A percentile compares a stretch with the other conserved stretches of the same genome.
Conservation (phyloP, 371 early-diverging fungal species). For the Sporodiniella umbellata region DNA sequence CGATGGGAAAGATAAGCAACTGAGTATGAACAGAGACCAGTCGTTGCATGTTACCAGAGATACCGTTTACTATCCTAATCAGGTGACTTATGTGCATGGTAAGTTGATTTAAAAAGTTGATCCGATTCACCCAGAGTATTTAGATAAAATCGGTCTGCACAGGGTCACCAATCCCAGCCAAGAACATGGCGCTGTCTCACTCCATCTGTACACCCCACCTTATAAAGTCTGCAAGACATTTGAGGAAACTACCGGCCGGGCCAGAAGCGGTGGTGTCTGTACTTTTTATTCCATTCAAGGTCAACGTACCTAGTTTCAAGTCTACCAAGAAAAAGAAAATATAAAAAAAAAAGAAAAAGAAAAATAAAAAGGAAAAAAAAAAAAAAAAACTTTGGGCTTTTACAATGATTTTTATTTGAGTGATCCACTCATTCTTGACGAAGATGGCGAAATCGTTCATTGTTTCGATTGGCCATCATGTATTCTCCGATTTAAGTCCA, state of each 20-base stretch:
- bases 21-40: neutral
- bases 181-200: slow-evolving; percentile 71
- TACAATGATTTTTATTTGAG: slow-evolving; percentile 6
- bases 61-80: slow-evolving; percentile 53
- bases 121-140: no score
- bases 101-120: no score
- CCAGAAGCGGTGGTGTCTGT: slow-evolving; percentile 66
- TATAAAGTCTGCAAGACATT: slow-evolving; percentile 83
- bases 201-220: slow-evolving; percentile 93
- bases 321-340: no score
- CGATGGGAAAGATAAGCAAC: neutral
- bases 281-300: slow-evolving; percentile 68
- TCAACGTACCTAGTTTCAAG: slow-evolving; percentile 28
- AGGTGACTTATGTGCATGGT: slow-evolving; percentile 90
- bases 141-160: slow-evolving; percentile 86
- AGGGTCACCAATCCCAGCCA: slow-evolving; percentile 73
- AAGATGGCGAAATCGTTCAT: slow-evolving; percentile 26
- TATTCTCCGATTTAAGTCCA: slow-evolving; percentile 15
- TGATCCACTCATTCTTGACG: slow-evolving; percentile 18
- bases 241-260: slow-evolving; percentile 69
- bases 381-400: slow-evolving; percentile 1
- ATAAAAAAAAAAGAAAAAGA: slow-evolving; percentile 1
- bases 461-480: slow-evolving; percentile 13
- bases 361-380: slow-evolving; percentile 8
- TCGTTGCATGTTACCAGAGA: slow-evolving; percentile 27